Percentiles rank a stretch among this genome's conserved stretches.
phyloP scores from a whole-genome alignment of 2,329 filamentous ascomycete genomes.

The Cercospora citrullina region DNA sequence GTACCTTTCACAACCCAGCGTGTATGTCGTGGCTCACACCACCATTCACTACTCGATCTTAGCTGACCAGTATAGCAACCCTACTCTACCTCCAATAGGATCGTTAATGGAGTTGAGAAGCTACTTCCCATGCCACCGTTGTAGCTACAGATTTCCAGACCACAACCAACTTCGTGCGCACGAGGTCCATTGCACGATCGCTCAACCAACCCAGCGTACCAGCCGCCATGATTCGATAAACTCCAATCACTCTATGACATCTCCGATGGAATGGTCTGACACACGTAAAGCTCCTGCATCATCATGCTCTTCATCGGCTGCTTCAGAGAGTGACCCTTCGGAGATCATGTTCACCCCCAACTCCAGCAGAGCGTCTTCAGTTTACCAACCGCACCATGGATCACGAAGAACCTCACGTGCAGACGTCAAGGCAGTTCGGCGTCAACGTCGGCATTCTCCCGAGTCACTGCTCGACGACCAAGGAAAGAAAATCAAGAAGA shows the following conservation, averaged over 20 bases:
- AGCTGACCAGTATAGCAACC: conserved; percentile 5
- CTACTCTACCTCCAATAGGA: conserved; percentile 3
- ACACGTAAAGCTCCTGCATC: conserved; percentile 6
- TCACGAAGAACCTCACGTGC: conserved; percentile 3
- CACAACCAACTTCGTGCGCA: background rate
- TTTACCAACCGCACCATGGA: background rate
- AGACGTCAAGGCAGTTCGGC: background rate
- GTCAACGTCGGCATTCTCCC: background rate
- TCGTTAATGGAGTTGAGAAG: background rate
- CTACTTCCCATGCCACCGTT: conserved; percentile 1
- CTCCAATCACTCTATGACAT: background rate
- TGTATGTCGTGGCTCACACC: background rate
- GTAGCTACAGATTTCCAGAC: background rate
- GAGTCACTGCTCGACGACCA: background rate
- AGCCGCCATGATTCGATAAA: conserved; percentile 6
- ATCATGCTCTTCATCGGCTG: conserved; percentile 14
- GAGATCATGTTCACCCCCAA: conserved; percentile 20
- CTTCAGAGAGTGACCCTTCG: conserved; percentile 16
- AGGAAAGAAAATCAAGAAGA: conserved; percentile 23
- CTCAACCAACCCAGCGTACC: background rate
- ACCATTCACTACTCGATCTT: background rate
- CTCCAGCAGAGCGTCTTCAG: conserved; percentile 17
- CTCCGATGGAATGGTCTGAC: background rate
- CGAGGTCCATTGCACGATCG: background rate
- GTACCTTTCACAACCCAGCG: background rate